phyloP scores from a whole-genome alignment of 441 rosid genomes.

The Pelargonium citronellum region DNA sequence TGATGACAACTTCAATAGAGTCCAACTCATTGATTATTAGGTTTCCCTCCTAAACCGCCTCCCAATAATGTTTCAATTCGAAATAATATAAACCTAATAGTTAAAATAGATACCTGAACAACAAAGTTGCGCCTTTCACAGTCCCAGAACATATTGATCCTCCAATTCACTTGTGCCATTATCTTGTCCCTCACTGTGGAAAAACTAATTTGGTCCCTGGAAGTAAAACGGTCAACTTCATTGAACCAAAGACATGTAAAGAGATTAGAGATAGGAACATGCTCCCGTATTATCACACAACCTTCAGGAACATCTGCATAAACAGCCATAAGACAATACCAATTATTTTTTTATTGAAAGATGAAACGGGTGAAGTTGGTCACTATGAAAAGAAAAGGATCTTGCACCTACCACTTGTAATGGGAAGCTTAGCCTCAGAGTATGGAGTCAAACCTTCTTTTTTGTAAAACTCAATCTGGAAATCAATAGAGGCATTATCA shows the following conservation, averaged over 20 bases:
- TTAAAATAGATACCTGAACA: slow-evolving; percentile 61
- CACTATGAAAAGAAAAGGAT: slow-evolving; percentile 4
- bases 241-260: slow-evolving; percentile 93
- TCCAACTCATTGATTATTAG: not conserved
- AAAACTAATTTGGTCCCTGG: slow-evolving; percentile 92
- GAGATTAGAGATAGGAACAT: slow-evolving; percentile 82
- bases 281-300: slow-evolving; percentile 90
- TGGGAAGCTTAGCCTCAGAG: slow-evolving; percentile 76
- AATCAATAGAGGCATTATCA: slow-evolving; percentile 77
- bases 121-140: slow-evolving; percentile 95
- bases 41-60: not conserved
- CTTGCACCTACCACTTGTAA: slow-evolving; percentile 64
- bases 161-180: slow-evolving; percentile 67
- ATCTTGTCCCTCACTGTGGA: slow-evolving; percentile 86
- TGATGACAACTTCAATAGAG: not conserved
- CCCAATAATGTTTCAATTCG: not conserved
- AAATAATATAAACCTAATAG: not conserved
- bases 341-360: not conserved
- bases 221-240: slow-evolving; percentile 90
- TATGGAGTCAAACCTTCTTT: slow-evolving; percentile 82
- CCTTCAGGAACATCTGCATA: slow-evolving; percentile 98
- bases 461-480: slow-evolving; percentile 75
- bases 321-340: slow-evolving; percentile 12
- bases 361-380: not conserved
- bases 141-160: slow-evolving; percentile 84